A percentile compares a stretch with the other conserved stretches of the same genome.
Evolutionary conservation across 2,329 filamentous ascomycete genomes (phyloP).

Genomic region (Graphium sp.): DNA sequence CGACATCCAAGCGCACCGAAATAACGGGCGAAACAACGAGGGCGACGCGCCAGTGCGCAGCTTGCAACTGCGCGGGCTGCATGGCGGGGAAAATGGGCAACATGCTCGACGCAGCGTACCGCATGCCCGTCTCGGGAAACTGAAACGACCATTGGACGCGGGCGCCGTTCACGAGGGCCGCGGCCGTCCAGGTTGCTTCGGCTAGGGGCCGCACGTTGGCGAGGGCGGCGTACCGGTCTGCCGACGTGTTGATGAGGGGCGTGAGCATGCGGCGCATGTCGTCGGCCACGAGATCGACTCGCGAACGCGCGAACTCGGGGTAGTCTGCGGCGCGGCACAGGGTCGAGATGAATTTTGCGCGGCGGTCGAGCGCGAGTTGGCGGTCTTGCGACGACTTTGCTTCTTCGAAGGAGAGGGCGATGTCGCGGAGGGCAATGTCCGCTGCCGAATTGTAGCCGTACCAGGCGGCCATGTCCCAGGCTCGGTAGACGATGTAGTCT

Average conservation of each 20-base stretch:
- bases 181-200: constrained; percentile 24
- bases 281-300: constrained; percentile 17
- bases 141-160: constrained; percentile 25
- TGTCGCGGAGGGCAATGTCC: constrained; percentile 15
- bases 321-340: too few relatives aligned
- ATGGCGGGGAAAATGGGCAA: constrained; percentile 22
- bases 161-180: constrained; percentile 26
- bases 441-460: constrained; percentile 17
- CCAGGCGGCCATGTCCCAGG: constrained; percentile 22
- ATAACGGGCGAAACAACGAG: constrained; percentile 36
- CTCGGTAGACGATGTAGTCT: constrained; percentile 22
- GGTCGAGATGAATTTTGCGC: too few relatives aligned
- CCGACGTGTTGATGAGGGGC: constrained; percentile 19
- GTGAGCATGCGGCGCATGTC: constrained; percentile 23
- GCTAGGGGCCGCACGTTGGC: constrained; percentile 24
- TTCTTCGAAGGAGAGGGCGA: constrained; percentile 13
- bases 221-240: constrained; percentile 17
- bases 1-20: constrained; percentile 34
- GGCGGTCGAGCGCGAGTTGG: too few relatives aligned
- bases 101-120: constrained; percentile 31
- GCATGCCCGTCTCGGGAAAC: constrained; percentile 31
- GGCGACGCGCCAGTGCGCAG: constrained; percentile 32
- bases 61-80: constrained; percentile 25
- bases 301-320: constrained; percentile 7
- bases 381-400: too few relatives aligned